Evolutionary conservation across 805 yeast species (phyloP), one percentile per base, ranked within the genome.

Genomic region (Crinitomyces ghanaensis): DNA sequence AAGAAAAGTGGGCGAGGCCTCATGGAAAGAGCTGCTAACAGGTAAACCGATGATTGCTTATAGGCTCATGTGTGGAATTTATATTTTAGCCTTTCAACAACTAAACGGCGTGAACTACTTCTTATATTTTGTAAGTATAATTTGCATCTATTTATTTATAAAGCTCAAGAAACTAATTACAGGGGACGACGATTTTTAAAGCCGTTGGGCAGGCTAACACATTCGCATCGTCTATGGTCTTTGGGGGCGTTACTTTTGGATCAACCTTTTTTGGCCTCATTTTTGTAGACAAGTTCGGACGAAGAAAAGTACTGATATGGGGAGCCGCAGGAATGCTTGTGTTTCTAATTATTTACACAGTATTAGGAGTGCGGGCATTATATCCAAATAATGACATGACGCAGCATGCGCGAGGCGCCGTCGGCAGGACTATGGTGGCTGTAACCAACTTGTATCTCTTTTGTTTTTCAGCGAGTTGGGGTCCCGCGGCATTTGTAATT

Each of bases 51-150:
- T 59, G 47, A 63, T 70, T 39, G 51, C 56, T 3, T 42, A 42
- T 25, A 29, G 51, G 16, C 32, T 45, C 6, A 22, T 47, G 56
- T 66, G 50, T 45, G 72, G 74, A 51, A 54, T 65, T 38, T 40
- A 54, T 29, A 49, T 65, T 30, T 71, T 68, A 53, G 63, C 67
- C 43, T 60, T 69, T 56, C 74, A 70, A 53, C 83, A 76, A 49
- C 62, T 72, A 45, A 63, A 72, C 18, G 84, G 84, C 38, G 65
- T 73, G 34, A 75, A 75, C 56, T 75, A 72, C 56, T 72, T 75
- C 43, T 74, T 76, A 59, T 75, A 72, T 54, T 76, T 25, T 25
- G 27, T n/a, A 68, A 43, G 76, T n/a, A n/a, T n/a, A n/a, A n/a
- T n/a, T n/a, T n/a, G n/a, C n/a, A n/a, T n/a, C n/a, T n/a, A n/a